Conservation (phyloP, 2,329 filamentous ascomycete genomes). For the Pseudofabraea citricarpa region DNA sequence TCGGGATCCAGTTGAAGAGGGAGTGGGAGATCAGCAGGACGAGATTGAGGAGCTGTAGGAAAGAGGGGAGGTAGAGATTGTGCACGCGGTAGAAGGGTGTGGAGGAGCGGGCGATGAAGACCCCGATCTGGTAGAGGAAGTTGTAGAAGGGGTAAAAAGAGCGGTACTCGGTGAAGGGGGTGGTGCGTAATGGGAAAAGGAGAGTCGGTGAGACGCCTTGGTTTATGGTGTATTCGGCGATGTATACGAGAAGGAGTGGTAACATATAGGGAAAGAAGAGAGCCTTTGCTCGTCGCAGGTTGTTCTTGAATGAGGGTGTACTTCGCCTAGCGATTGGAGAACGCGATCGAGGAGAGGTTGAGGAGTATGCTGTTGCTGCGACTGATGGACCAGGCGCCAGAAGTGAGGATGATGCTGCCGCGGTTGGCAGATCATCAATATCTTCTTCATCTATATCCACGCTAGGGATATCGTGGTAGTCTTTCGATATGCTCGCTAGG, state of each 20-base stretch:
- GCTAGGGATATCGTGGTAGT: constrained; percentile 47
- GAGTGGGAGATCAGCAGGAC: constrained; percentile 69
- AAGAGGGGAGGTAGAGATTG: constrained; percentile 73
- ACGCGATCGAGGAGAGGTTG: constrained; percentile 7
- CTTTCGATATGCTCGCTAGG: constrained; percentile 36
- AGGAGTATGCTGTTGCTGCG: constrained; percentile 36
- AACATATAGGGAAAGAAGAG: constrained; percentile 83
- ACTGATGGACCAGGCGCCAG: constrained; percentile 39
- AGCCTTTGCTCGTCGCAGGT: constrained; percentile 60
- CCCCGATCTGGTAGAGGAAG: constrained; percentile 90
- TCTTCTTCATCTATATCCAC: constrained; percentile 31
- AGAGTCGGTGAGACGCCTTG: constrained; percentile 88
- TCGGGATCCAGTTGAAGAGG: constrained; percentile 75
- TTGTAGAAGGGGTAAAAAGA: constrained; percentile 94
- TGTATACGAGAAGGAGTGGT: constrained; percentile 84
- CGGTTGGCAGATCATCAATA: constrained; percentile 31
- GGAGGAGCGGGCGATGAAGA: constrained; percentile 90
- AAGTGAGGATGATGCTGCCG: constrained; percentile 42
- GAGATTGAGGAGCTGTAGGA: constrained; percentile 79
- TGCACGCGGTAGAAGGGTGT: constrained; percentile 82
- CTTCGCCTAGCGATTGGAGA: constrained; percentile 1
- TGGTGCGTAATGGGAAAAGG: constrained; percentile 71
- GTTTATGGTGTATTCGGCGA: constrained; percentile 97
- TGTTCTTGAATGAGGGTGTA: constrained; percentile 32
- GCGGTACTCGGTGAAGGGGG: constrained; percentile 76